Evolutionary conservation across 768 basidiomycete genomes (phyloP).

Genomic region (Phylloporus arenicola): DNA sequence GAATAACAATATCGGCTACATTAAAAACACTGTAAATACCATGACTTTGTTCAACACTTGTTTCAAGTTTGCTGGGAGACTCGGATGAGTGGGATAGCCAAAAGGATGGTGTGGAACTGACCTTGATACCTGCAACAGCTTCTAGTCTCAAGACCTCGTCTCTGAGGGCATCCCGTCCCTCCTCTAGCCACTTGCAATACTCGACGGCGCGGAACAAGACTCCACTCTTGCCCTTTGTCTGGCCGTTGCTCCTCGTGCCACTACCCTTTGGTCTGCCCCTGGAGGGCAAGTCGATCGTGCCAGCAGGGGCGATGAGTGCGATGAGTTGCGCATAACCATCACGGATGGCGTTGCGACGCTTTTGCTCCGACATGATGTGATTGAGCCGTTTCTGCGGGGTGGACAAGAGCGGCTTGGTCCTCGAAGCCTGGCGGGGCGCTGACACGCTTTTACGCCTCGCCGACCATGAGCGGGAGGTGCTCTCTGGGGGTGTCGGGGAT

Average conservation of each 20-base stretch:
- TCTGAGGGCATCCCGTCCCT: conserved; percentile 65
- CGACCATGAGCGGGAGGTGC: conserved; percentile 10
- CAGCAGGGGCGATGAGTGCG: conserved; percentile 73
- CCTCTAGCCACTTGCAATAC: conserved; percentile 82
- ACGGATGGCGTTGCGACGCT: conserved; percentile 86
- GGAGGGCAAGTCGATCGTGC: conserved; percentile 68
- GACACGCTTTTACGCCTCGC: conserved; percentile 23
- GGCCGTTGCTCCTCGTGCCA: conserved; percentile 55
- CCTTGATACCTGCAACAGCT: conserved; percentile 52
- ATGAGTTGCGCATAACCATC: conserved; percentile 87
- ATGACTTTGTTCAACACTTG: conserved; percentile 1
- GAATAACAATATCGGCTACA: conserved; percentile 2
- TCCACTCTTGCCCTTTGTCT: conserved; percentile 84
- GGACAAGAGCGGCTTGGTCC: conserved; percentile 64
- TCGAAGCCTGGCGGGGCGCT: conserved; percentile 26
- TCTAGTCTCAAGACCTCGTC: conserved; percentile 67
- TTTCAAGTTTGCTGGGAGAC: neutral
- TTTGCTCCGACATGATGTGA: conserved; percentile 94
- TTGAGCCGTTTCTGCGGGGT: conserved; percentile 85
- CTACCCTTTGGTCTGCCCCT: conserved; percentile 79
- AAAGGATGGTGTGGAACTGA: conserved; percentile 7
- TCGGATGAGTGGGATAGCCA: neutral
- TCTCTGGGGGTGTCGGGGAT: conserved; percentile 10
- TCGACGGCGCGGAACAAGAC: conserved; percentile 84
- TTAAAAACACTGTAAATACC: conserved; percentile 3